Base-by-base conservation (phyloP, 202 grass and related monocot genomes). In the Digitaria exilis region DNA sequence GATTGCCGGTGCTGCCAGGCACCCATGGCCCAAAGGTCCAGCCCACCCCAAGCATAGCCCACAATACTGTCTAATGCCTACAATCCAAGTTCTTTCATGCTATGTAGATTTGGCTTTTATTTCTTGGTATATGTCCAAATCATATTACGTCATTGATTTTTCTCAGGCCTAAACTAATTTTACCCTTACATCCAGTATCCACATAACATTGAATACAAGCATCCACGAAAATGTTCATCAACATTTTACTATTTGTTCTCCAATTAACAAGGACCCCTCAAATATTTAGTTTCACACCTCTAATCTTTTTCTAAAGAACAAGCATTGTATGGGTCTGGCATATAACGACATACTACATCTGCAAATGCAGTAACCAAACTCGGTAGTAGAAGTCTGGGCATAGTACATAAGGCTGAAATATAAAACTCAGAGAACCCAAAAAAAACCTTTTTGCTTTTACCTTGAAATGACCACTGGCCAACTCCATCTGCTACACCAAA, bases 401-500 rank as follows among this genome's bases (percentile, higher is more conserved):
- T 80, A 52, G 25, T 75, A 45, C 26, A 69, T 62, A 76, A 46
- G 46, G 6, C 11, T 73, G 60, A 55, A 37, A 35, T 70, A 59
- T 22, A 63, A 81, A 48, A 81, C 57, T 49, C 67, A 73, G 49
- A 31, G 21, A n/a, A 75, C 51, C 24, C n/a, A n/a, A 44, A 79
- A 78, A 69, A 43, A 68, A 52, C 35, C 37, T 24, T 80, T 51
- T 21, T 59, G 13, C 73, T 19, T 73, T 62, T 84, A 94, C 94
- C 94, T 94, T 97, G 82, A 52, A 97, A 89, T 21, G 94, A 97
- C 94, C 94, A 97, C 80, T 97, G 94, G 83, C 94, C 94, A 79
- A 97, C 94, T 87, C 94, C 94, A 77, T 97, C 94, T 26, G 94
- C 94, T 73, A 97, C 88, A 66, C 94, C 94, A 82, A 97, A 92